Conservation (phyloP, 2,329 filamentous ascomycete species). For the Pestalotiopsis sp. region DNA sequence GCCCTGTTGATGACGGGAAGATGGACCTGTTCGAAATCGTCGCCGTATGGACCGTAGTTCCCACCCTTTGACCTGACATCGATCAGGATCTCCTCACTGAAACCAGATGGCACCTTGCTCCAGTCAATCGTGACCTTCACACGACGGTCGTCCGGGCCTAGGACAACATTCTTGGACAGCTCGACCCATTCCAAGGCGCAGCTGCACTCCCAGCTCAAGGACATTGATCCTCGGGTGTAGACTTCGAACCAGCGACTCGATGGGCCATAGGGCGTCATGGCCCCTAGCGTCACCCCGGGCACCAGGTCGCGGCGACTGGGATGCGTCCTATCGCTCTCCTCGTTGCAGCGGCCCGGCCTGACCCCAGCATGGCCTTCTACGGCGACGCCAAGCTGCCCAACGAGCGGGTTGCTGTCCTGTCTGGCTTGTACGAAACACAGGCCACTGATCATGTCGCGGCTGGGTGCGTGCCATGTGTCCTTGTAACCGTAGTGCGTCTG, state of each 20-base stretch:
- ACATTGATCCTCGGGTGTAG: slow-evolving; percentile 41
- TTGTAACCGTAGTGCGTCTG: background rate
- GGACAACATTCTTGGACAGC: slow-evolving; percentile 38
- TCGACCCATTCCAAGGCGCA: slow-evolving; percentile 50
- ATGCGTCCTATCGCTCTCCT: slow-evolving; percentile 55
- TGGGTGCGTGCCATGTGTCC: slow-evolving; percentile 59
- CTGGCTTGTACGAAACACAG: slow-evolving; percentile 53
- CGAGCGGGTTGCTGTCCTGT: slow-evolving; percentile 52
- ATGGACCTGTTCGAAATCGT: slow-evolving; percentile 39
- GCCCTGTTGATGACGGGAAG: slow-evolving; percentile 25
- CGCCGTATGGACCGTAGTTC: slow-evolving; percentile 25
- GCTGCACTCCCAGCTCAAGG: slow-evolving; percentile 46
- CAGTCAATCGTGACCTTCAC: slow-evolving; percentile 51
- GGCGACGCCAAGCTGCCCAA: slow-evolving; percentile 57
- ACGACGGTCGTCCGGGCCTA: slow-evolving; percentile 43
- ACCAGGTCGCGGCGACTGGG: slow-evolving; percentile 39
- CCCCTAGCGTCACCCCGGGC: slow-evolving; percentile 25
- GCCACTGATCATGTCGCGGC: slow-evolving; percentile 58
- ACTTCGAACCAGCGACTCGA: slow-evolving; percentile 46
- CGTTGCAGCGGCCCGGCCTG: slow-evolving; percentile 44
- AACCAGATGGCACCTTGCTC: slow-evolving; percentile 38
- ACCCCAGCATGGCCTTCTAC: slow-evolving; percentile 46
- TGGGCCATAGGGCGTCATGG: slow-evolving; percentile 20
- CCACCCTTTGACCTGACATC: slow-evolving; percentile 37
- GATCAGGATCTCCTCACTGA: slow-evolving; percentile 29